Percentiles rank a stretch among this genome's conserved stretches.
Conservation (phyloP, 805 yeast genomes). For the Wickerhamomyces kurtzmanii region DNA sequence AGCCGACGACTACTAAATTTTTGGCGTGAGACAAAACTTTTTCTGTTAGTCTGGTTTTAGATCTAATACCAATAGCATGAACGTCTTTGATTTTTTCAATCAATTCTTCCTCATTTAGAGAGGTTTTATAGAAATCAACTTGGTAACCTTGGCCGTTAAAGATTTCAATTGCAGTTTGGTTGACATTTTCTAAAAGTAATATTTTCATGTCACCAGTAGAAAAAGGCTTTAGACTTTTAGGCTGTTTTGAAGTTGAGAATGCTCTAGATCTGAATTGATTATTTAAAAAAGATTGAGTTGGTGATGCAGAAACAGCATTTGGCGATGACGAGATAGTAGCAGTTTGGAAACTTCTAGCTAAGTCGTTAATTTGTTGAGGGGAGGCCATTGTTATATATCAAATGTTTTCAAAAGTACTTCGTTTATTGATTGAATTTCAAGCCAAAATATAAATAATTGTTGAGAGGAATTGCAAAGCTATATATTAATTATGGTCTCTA, state of each 20-base stretch:
- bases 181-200: constrained; percentile 84
- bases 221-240: constrained; percentile 84
- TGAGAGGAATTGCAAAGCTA: too few species aligned
- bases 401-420: too few species aligned
- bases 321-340: constrained; percentile 47
- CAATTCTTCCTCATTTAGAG: constrained; percentile 86
- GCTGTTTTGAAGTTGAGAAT: constrained; percentile 32
- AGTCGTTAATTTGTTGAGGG: constrained; percentile 53
- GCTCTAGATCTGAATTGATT: constrained; percentile 35
- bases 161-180: constrained; percentile 82
- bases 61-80: constrained; percentile 96
- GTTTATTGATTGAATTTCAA: too few species aligned
- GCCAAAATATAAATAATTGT: too few species aligned
- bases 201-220: constrained; percentile 93
- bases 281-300: constrained; percentile 61
- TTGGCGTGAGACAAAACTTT: constrained; percentile 77
- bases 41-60: constrained; percentile 84
- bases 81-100: constrained; percentile 89
- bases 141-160: constrained; percentile 90
- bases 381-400: constrained; percentile 36
- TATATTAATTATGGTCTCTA: too few species aligned
- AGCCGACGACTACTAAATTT: constrained; percentile 84
- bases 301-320: constrained; percentile 75
- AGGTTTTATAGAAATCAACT: constrained; percentile 86
- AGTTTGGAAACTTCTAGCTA: constrained; percentile 47